Evolutionary conservation across 805 yeast species (phyloP), one percentile per base, ranked within the genome.

Genomic region (Starmera caribaea): DNA sequence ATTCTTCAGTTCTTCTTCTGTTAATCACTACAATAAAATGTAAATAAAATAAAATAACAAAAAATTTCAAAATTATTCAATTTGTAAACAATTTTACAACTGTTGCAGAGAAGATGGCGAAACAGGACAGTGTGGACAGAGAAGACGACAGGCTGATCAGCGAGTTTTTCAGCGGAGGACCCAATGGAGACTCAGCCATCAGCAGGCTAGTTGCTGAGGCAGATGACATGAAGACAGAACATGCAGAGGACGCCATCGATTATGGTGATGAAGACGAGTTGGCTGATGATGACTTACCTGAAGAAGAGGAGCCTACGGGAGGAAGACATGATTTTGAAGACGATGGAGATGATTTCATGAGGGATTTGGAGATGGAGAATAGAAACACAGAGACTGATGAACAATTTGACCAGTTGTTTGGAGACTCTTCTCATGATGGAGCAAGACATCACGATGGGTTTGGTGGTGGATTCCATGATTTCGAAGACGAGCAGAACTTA

Each of bases 221-320:
- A n/a, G 28, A 13, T 12, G 38, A 30, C 21, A 46, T 49, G 54
- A 44, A 48, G 24, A 73, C 59, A 64, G 70, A 72, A 40, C 97
- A 89, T 59, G 89, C 92, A 1, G 96, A 76, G 7, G 90, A 89
- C 58, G 98, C 98, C 9, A 67, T 88, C 28, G 97, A 90, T 59
- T 90, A 84, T 56, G 96, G 86, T 53, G 96, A 86, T 56, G 94
- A 85, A 52, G 97, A 89, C 48, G 97, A 89, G 58, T 65, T 89
- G 37, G 97, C 97, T 0, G 97, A 89, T 17, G 96, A 89, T 16
- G 95, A 85, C 41, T 51, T 61, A 3, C 67, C 67, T 1, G 68
- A 61, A 27, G 68, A 42, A 42, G 45, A 45, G 21, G 38, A 48
- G 11, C 9, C 50, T 9, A 34, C 42, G 9, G 47, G 39, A 3